A percentile compares a stretch with the other conserved stretches of the same genome.
phyloP scores from a whole-genome alignment of 176 grass and related monocot genomes.

The Hordeum marinum region DNA sequence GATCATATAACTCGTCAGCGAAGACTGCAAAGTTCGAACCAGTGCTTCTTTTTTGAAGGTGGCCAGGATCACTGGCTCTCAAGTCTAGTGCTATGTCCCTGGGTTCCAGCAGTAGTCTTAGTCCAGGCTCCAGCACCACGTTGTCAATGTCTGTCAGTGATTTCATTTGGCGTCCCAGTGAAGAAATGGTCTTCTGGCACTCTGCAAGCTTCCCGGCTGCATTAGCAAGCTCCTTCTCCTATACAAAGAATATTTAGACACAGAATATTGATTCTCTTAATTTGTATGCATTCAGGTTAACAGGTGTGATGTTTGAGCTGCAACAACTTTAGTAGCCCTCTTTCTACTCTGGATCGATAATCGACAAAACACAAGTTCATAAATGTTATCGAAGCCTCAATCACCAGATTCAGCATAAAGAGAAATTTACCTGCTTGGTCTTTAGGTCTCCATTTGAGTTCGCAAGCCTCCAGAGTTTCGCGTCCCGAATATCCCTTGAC shows the following conservation, averaged over 20 bases:
- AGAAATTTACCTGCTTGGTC: slow-evolving; percentile 66
- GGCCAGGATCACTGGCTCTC: slow-evolving; percentile 26
- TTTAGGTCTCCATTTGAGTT: slow-evolving; percentile 69
- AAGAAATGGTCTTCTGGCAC: slow-evolving; percentile 96
- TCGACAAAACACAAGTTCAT: background rate
- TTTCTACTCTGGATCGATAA: background rate
- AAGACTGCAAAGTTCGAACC: background rate
- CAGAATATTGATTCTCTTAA: no score
- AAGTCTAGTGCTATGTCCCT: slow-evolving; percentile 33
- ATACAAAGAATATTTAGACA: slow-evolving; percentile 25
- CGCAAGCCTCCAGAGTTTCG: slow-evolving; percentile 40
- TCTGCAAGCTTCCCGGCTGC: slow-evolving; percentile 88
- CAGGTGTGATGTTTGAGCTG: background rate
- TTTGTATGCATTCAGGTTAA: background rate
- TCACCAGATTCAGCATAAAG: background rate
- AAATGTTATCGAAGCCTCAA: background rate
- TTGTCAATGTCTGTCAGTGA: slow-evolving; percentile 69
- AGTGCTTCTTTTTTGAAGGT: background rate
- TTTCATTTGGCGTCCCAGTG: slow-evolving; percentile 68
- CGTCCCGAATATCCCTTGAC: slow-evolving; percentile 45
- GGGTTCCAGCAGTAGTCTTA: slow-evolving; percentile 9
- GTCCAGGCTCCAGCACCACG: slow-evolving; percentile 42
- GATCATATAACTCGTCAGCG: slow-evolving; percentile 29
- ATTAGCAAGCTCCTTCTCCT: slow-evolving; percentile 85
- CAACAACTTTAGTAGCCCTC: background rate